Base-by-base conservation (phyloP, 306 rosid genomes). In the Acacia confusa region DNA sequence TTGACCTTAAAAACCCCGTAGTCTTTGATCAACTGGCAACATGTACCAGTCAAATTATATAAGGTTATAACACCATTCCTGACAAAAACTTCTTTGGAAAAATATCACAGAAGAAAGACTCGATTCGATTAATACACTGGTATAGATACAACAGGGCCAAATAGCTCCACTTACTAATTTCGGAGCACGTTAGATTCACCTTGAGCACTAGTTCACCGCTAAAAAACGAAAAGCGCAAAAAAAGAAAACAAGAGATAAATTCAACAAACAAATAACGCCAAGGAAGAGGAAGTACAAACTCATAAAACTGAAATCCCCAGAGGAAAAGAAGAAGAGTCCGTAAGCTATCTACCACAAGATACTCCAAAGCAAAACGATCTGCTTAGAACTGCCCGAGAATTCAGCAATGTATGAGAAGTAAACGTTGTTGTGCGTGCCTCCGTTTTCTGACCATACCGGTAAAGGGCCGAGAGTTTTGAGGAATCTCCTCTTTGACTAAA, bases 381-480 rank as follows among this genome's bases (percentile, higher is more conserved):
- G 61, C 2, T 38, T 0, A 38, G 48, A 6, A 10, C 15, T 14
- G 40, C 1, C 1, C 0, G 65, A 32, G 76, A 47, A n/a, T 44
- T 74, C 20, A 6, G 20, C 34, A 53, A 34, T 53, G n/a, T 19
- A n/a, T 5, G 52, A 40, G 69, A 57, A 75, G 32, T 53, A n/a
- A 34, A 13, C 2, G 50, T 34, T 0, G 78, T 2, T 3, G 22
- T 38, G 79, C 40, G 36, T 36, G 79, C 79, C 79, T 38, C 68
- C 25, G 82, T 69, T 78, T 83, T 11, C 75, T 83, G 89, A 86
- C 89, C 73, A 67, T 36, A 20, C 12, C 36, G 60, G 10, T 9
- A 32, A 30, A 52, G 0, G 14, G 61, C 38, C 25, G 15, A 11
- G 75, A 74, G 52, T 32, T 48, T 47, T 36, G 73, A 24, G 16